Evolutionary conservation across 1,139 yeast genomes (phyloP), one percentile per base, ranked within the genome.

Genomic region (Debaryomycetaceae sp.): DNA sequence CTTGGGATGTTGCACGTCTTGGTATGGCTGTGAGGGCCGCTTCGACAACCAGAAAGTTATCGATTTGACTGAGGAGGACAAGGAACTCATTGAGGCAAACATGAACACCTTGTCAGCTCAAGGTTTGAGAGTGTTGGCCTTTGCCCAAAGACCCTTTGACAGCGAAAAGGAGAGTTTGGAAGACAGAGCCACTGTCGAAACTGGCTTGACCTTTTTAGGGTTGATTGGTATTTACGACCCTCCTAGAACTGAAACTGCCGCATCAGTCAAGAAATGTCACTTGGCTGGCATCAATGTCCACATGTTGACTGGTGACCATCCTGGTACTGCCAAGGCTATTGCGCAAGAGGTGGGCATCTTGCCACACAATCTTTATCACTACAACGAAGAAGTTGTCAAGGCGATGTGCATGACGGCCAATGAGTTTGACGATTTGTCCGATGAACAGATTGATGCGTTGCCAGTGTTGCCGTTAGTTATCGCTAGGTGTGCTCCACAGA

Each of bases 401-500:
- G 60, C 50, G 10, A 59, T 53, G 63, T 54, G 52, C 18, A 60
- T 65, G 56, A 69, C 77, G 2, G 78, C 78, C 8, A 49, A 57
- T 29, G 71, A 72, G 28, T 68, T 72, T 35, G 69, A 65, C 39
- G 49, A 45, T 3, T 46, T 59, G 35, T 37, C 45, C 8, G 61
- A 58, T 26, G 48, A 44, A 3, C 53, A 57, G 36, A 52, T 59
- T 22, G 65, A 59, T 30, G 38, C 40, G 2, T 51, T 59, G 30
- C 64, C 64, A 4, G 63, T 58, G 4, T 50, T 59, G 34, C 65
- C 65, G 0, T 32, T 60, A 48, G 55, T 51, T 48, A 47, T 71
- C 46, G 73, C 76, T 13, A 58, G 78, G 34, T 74, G 75, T 41
- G 78, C 75, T 25, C 78, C 78, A n/a, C 54, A 57, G 30, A 75